phyloP scores from a whole-genome alignment of 208 protist species.

The Leishmania martiniquensis region DNA sequence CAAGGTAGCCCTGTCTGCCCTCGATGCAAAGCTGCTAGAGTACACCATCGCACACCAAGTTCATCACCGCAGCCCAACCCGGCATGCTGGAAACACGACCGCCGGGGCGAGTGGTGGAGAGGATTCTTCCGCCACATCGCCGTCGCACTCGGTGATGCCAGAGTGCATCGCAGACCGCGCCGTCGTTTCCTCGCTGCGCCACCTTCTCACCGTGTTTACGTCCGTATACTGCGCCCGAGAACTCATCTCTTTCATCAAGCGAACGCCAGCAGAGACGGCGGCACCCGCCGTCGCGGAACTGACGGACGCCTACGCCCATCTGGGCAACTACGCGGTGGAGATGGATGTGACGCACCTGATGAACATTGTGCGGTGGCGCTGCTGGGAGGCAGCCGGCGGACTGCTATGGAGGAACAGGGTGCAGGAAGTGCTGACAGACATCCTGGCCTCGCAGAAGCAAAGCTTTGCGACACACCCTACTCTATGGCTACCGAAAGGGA shows the following conservation, averaged over 20 bases:
- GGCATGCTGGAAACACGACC: neutral
- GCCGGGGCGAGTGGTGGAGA: neutral
- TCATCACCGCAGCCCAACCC: constrained; percentile 11
- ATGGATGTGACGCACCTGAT: constrained; percentile 77
- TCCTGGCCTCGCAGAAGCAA: constrained; percentile 23
- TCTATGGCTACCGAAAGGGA: constrained; percentile 26
- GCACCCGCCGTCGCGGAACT: constrained; percentile 16
- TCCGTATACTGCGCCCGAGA: constrained; percentile 49
- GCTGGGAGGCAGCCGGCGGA: constrained; percentile 2
- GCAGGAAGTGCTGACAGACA: constrained; percentile 21
- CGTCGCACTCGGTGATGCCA: constrained; percentile 19
- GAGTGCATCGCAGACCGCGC: constrained; percentile 41
- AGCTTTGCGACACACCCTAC: constrained; percentile 29
- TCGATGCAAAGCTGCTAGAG: constrained; percentile 59
- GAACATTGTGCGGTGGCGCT: constrained; percentile 42
- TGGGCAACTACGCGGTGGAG: constrained; percentile 62
- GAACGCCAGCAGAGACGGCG: constrained; percentile 9
- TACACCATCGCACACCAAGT: constrained; percentile 63
- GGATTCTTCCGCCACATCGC: neutral
- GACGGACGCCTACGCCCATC: constrained; percentile 19
- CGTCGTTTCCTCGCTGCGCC: constrained; percentile 49
- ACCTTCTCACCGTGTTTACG: constrained; percentile 60
- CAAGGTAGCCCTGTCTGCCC: constrained; percentile 45
- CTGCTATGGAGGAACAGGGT: constrained; percentile 9
- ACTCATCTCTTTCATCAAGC: constrained; percentile 31